A percentile compares a stretch with the other conserved stretches of the same genome.
These are phyloP conservation scores for Tricholoma furcatifolium DNA, from an alignment of 768 basidiomycete species.

Conservation along the genomic window DNA sequence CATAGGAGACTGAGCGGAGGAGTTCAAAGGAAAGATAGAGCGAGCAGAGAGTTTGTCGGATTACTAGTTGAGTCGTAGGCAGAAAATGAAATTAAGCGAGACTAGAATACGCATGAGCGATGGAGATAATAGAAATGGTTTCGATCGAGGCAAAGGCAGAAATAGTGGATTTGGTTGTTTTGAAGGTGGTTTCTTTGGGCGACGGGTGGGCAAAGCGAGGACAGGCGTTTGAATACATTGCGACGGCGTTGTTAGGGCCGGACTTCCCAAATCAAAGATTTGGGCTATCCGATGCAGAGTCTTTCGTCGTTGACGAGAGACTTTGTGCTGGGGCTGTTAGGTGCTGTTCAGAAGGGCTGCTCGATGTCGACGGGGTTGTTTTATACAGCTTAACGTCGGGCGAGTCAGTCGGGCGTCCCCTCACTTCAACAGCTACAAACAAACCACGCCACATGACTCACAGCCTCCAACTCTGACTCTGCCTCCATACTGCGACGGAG, in stretches of 20 bases:
- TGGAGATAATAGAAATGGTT: constrained; percentile 19
- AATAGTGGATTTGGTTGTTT: constrained; percentile 15
- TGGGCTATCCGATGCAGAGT: constrained; percentile 43
- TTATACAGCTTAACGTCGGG: constrained; percentile 15
- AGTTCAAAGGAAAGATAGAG: constrained; percentile 22
- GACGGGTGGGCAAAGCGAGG: constrained; percentile 25
- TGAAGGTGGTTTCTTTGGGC: constrained; percentile 19
- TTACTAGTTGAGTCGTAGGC: constrained; percentile 21
- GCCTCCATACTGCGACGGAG: neutral
- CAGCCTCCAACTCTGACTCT: constrained; percentile 15
- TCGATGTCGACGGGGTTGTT: constrained; percentile 4
- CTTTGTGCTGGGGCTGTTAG: constrained; percentile 1
- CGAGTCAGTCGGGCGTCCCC: constrained; percentile 21
- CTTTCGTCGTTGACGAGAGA: constrained; percentile 31
- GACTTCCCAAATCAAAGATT: constrained; percentile 40
- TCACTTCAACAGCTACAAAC: constrained; percentile 17
- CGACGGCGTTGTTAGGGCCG: constrained; percentile 27
- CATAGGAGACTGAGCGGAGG: constrained; percentile 34
- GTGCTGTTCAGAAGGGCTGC: neutral
- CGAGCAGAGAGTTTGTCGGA: constrained; percentile 22
- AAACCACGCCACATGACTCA: constrained; percentile 24
- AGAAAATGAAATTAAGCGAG: constrained; percentile 32
- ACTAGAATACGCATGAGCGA: constrained; percentile 32
- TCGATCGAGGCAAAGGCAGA: constrained; percentile 9
- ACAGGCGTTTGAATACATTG: constrained; percentile 37